A percentile compares a stretch with the other conserved stretches of the same genome.
Conservation (phyloP, 2,329 filamentous ascomycete genomes). For the Ambrosiella cleistominuta region DNA sequence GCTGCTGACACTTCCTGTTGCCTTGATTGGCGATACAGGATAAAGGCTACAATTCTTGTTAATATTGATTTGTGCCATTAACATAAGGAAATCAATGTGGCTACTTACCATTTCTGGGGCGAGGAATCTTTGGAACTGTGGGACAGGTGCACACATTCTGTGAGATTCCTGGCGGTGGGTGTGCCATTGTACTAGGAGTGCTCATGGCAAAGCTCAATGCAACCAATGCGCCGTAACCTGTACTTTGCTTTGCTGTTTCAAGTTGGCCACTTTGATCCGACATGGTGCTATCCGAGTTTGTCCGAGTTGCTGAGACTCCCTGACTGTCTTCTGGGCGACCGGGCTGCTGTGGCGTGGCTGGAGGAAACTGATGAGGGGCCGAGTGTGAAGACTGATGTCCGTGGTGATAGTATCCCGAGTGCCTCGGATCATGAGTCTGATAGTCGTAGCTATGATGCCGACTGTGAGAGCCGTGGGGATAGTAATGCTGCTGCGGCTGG, state of each 20-base stretch:
- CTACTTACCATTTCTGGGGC: slow-evolving; percentile 40
- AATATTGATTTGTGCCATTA: slow-evolving; percentile 9
- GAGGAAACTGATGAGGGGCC: no score
- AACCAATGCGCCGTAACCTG: slow-evolving; percentile 16
- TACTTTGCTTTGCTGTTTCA: no score
- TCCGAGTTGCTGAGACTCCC: no score
- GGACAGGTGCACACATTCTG: slow-evolving; percentile 39
- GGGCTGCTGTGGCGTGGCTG: no score
- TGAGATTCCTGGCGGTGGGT: slow-evolving; percentile 9
- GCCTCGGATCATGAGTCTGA: no score
- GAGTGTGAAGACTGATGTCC: no score
- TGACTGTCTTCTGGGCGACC: no score
- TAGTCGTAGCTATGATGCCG: no score
- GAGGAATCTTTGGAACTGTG: slow-evolving; percentile 37
- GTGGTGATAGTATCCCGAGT: no score
- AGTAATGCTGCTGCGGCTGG: no score
- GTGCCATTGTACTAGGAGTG: slow-evolving; percentile 14
- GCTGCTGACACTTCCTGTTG: slow-evolving; percentile 65
- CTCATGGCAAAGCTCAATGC: slow-evolving; percentile 22
- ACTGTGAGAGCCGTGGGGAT: no score
- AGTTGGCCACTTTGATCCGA: neutral
- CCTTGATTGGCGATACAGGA: slow-evolving; percentile 86
- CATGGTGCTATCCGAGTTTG: neutral
- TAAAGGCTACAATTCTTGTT: slow-evolving; percentile 53
- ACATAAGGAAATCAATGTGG: neutral